These are phyloP conservation scores for Gloeopeniophorella convolvens DNA, from an alignment of 768 basidiomycete genomes.

Conservation along the genomic window DNA sequence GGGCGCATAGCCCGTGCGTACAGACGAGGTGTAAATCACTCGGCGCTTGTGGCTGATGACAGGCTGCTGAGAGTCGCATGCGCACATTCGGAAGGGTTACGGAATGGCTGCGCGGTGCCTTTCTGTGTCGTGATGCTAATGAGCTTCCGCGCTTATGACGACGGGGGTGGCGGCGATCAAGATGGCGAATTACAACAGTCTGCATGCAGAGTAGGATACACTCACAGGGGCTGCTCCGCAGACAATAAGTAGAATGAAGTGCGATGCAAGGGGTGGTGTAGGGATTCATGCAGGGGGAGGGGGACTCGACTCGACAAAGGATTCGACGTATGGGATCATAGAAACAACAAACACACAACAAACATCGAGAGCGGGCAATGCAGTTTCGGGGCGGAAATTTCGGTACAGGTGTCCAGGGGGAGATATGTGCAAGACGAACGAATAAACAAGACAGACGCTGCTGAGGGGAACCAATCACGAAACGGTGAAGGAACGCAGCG, in stretches of 20 bases:
- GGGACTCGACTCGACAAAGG: background rate
- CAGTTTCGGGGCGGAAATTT: background rate
- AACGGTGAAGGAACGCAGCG: slow-evolving; percentile 52
- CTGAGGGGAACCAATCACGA: slow-evolving; percentile 10
- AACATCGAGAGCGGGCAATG: background rate
- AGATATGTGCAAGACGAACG: slow-evolving; percentile 8
- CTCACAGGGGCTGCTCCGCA: no score
- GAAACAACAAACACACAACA: background rate
- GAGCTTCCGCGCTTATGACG: no score
- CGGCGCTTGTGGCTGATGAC: no score
- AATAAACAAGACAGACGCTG: background rate
- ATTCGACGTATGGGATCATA: background rate
- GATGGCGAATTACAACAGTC: no score
- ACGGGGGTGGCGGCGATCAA: no score
- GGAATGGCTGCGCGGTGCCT: no score
- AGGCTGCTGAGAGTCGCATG: no score
- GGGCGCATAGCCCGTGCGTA: no score
- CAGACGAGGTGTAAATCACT: no score
- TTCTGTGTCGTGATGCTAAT: no score
- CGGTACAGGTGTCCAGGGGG: slow-evolving; percentile 14
- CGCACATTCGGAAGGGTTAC: no score
- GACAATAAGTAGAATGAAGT: background rate
- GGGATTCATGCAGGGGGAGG: slow-evolving; percentile 3
- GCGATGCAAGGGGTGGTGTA: slow-evolving; percentile 3
- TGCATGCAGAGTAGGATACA: no score